phyloP scores from a whole-genome alignment of 2,329 filamentous ascomycete genomes.

The Orbilia quercus region DNA sequence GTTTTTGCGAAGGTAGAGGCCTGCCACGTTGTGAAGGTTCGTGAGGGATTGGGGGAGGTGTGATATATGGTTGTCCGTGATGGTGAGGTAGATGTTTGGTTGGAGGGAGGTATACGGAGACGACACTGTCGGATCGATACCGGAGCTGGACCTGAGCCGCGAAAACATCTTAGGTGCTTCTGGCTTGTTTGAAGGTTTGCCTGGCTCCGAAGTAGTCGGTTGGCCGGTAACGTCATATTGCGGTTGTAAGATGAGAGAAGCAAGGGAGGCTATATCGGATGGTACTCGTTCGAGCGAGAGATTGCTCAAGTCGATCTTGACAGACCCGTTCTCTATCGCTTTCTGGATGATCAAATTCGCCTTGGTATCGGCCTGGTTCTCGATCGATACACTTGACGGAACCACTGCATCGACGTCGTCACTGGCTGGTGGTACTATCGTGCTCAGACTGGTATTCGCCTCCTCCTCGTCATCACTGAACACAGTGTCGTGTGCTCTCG shows the following conservation, averaged over 20 bases:
- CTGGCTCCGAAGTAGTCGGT: too few relatives aligned
- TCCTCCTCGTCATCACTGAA: constrained; percentile 19
- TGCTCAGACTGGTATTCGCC: constrained; percentile 29
- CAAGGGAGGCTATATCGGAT: constrained; percentile 33
- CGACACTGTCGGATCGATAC: constrained; percentile 21
- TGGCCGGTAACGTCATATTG: constrained; percentile 19
- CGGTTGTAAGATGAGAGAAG: constrained; percentile 27
- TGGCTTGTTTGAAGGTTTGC: neutral
- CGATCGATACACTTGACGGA: too few relatives aligned
- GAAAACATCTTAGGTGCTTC: neutral
- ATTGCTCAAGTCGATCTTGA: constrained; percentile 23
- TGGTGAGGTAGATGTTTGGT: constrained; percentile 18
- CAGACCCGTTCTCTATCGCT: constrained; percentile 34
- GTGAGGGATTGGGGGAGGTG: constrained; percentile 22
- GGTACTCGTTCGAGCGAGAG: constrained; percentile 22
- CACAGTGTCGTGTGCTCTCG: neutral
- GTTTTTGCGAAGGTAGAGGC: constrained; percentile 39
- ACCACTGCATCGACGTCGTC: constrained; percentile 23
- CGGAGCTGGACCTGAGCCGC: constrained; percentile 27
- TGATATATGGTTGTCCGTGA: constrained; percentile 22
- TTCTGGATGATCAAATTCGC: constrained; percentile 42
- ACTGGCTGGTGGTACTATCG: constrained; percentile 24
- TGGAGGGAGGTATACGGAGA: constrained; percentile 29
- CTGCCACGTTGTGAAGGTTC: constrained; percentile 9
- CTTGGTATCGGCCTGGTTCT: constrained; percentile 9